Evolutionary conservation across 441 rosid species (phyloP).

Genomic region (Euphorbia corollata): DNA sequence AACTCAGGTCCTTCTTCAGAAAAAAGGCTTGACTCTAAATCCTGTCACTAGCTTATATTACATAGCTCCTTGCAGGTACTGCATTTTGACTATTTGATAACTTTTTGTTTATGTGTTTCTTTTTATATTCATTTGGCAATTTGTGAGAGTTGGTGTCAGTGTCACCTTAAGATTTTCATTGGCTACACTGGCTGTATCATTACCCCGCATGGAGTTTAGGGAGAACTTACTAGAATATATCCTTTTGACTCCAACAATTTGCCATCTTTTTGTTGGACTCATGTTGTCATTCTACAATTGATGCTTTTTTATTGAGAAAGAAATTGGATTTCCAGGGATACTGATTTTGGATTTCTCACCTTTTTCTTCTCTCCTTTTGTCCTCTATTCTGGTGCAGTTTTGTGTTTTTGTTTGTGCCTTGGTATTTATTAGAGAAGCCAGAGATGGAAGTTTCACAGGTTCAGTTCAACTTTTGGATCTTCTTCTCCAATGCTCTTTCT

Average conservation of each 20-base stretch:
- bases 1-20: slow-evolving; percentile 98
- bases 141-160: not conserved
- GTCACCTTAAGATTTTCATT: not conserved
- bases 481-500: slow-evolving; percentile 93
- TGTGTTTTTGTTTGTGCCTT: slow-evolving; percentile 85
- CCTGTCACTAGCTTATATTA: slow-evolving; percentile 97
- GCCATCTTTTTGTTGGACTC: not conserved
- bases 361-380: slow-evolving; percentile 4
- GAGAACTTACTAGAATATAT: not conserved
- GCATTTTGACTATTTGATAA: slow-evolving; percentile 1
- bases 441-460: slow-evolving; percentile 78
- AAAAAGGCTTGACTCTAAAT: slow-evolving; percentile 94
- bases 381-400: slow-evolving; percentile 48
- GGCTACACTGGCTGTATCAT: not conserved
- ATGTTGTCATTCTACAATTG: not conserved
- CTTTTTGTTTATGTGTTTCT: not conserved
- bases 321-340: slow-evolving; percentile 5
- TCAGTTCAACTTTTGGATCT: slow-evolving; percentile 97
- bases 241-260: not conserved
- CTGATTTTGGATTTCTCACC: slow-evolving; percentile 18
- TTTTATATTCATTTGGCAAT: not conserved
- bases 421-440: slow-evolving; percentile 90
- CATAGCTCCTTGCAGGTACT: slow-evolving; percentile 99
- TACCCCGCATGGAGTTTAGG: not conserved
- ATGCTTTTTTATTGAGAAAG: not conserved